phyloP scores from a whole-genome alignment of 2,329 filamentous ascomycete genomes.

The Scleromitrula shiraiana region DNA sequence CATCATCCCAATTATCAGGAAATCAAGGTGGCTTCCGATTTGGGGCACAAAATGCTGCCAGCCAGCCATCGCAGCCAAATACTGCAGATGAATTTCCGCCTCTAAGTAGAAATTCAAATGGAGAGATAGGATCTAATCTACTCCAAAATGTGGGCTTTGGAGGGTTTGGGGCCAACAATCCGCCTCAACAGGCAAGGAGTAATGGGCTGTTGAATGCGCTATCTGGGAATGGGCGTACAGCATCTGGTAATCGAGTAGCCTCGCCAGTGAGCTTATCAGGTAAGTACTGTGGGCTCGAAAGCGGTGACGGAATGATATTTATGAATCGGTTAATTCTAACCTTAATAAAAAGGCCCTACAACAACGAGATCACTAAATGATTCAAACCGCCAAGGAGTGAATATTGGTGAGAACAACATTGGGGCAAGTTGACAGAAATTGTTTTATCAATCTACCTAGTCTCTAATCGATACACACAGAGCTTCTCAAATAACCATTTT shows the following conservation, averaged over 20 bases:
- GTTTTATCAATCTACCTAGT: background rate
- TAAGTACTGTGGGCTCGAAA: no score
- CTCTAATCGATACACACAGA: constrained; percentile 11
- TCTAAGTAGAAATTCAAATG: constrained; percentile 47
- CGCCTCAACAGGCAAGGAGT: constrained; percentile 39
- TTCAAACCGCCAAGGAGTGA: constrained; percentile 18
- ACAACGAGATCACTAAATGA: constrained; percentile 25
- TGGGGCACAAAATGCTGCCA: constrained; percentile 28
- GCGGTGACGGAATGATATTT: background rate
- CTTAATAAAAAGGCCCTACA: constrained; percentile 16
- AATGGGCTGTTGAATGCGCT: constrained; percentile 58
- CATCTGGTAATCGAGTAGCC: constrained; percentile 32
- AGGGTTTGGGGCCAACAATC: constrained; percentile 27
- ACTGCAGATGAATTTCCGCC: constrained; percentile 56
- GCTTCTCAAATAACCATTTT: constrained; percentile 23
- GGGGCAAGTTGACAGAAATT: constrained; percentile 16
- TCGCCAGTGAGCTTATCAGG: constrained; percentile 26
- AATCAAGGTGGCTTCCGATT: constrained; percentile 28
- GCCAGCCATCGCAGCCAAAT: constrained; percentile 31
- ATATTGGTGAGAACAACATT: constrained; percentile 18
- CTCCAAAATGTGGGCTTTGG: constrained; percentile 51
- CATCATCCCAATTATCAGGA: constrained; percentile 27
- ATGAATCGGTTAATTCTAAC: constrained; percentile 8
- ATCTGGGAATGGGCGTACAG: constrained; percentile 48
- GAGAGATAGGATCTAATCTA: constrained; percentile 46